Conservation (phyloP, 495 filamentous ascomycete genomes). For the Xylaria bambusicola region DNA sequence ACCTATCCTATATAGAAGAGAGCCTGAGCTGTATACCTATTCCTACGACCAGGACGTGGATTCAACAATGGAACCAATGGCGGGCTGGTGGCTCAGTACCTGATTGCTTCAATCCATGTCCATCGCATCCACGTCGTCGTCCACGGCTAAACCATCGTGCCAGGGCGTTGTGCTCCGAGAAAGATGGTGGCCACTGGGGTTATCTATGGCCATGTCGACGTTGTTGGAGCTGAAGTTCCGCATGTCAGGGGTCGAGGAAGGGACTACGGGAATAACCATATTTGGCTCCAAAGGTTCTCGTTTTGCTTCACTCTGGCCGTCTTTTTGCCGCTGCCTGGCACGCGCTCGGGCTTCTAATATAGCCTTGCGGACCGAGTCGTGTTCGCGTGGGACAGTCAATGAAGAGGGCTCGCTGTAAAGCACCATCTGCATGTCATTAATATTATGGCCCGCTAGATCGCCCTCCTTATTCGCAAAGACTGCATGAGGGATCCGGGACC, state of each 20-base stretch:
- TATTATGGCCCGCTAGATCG: slow-evolving; percentile 40
- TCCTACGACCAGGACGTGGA: too few relatives aligned
- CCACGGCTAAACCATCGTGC: background rate
- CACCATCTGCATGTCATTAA: slow-evolving; percentile 66
- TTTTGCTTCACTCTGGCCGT: slow-evolving; percentile 19
- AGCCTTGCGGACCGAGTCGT: slow-evolving; percentile 81
- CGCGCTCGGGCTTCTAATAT: slow-evolving; percentile 80
- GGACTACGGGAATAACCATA: background rate
- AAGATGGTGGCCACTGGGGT: background rate
- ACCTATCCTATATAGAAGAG: background rate
- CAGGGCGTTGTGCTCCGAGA: background rate
- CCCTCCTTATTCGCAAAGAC: slow-evolving; percentile 56
- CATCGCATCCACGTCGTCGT: slow-evolving; percentile 67
- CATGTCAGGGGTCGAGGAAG: background rate
- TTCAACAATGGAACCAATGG: background rate
- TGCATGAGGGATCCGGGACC: slow-evolving; percentile 65
- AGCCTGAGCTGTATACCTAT: background rate
- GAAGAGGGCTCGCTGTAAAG: slow-evolving; percentile 79
- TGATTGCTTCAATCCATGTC: slow-evolving; percentile 57
- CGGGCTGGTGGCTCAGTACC: background rate
- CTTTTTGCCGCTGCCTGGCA: slow-evolving; percentile 51
- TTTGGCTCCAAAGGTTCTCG: background rate
- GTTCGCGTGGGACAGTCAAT: slow-evolving; percentile 70
- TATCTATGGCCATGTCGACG: background rate
- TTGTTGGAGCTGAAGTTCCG: background rate